phyloP scores from a whole-genome alignment of 768 basidiomycete genomes.

The Boletus pseudopeckii region DNA sequence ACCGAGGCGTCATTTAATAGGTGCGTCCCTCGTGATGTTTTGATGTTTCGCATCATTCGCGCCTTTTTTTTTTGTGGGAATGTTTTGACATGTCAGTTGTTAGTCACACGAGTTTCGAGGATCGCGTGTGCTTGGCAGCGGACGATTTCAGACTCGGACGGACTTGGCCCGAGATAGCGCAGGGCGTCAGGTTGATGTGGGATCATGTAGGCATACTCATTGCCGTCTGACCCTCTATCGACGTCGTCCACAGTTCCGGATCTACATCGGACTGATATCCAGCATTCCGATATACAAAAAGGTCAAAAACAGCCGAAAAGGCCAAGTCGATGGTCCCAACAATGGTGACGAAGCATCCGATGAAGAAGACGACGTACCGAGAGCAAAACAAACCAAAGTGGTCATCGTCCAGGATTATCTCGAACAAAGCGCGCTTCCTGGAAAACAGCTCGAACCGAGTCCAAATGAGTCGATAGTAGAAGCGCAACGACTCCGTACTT shows the following conservation, averaged over 20 bases:
- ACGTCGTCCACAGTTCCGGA: constrained; percentile 25
- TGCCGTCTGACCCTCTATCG: not conserved
- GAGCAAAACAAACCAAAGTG: constrained; percentile 16
- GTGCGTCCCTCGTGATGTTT: constrained; percentile 9
- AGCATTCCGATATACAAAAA: constrained; percentile 33
- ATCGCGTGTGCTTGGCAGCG: constrained; percentile 27
- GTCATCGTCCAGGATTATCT: constrained; percentile 28
- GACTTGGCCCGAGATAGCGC: constrained; percentile 28
- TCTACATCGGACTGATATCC: constrained; percentile 31
- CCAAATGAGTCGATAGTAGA: constrained; percentile 10
- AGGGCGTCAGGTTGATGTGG: constrained; percentile 29
- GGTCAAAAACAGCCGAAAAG: constrained; percentile 14
- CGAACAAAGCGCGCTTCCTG: constrained; percentile 28
- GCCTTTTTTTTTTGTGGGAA: not conserved
- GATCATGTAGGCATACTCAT: constrained; percentile 23
- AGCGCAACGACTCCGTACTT: constrained; percentile 38
- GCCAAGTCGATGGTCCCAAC: constrained; percentile 27
- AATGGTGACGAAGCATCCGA: constrained; percentile 32
- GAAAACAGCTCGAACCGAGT: constrained; percentile 27
- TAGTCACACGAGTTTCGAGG: constrained; percentile 13
- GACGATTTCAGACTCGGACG: constrained; percentile 33
- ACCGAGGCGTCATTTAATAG: constrained; percentile 25
- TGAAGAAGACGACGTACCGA: constrained; percentile 25
- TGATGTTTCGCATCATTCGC: not conserved
- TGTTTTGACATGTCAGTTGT: not conserved